These are phyloP conservation scores for Endocarpon pusillum DNA, from an alignment of 495 filamentous ascomycete genomes.

Conservation along the genomic window DNA sequence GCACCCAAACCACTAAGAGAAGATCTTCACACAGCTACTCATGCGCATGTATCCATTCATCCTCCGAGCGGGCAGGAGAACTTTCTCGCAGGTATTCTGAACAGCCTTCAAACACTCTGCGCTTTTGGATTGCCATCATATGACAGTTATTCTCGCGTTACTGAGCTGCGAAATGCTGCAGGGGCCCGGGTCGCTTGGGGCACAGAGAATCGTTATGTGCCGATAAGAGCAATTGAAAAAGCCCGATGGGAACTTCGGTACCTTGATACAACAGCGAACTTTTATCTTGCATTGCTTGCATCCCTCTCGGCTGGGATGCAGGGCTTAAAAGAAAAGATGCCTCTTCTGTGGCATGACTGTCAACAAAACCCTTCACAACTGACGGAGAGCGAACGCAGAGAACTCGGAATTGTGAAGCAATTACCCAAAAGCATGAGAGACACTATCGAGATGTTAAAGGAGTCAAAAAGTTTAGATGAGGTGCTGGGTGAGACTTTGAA, in stretches of 20 bases:
- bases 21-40: slow-evolving; percentile 35
- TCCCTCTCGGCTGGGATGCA: slow-evolving; percentile 42
- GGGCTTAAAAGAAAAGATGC: slow-evolving; percentile 18
- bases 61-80: slow-evolving; percentile 20
- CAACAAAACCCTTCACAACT: too few species aligned
- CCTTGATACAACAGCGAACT: slow-evolving; percentile 53
- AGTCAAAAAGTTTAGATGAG: too few species aligned
- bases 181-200: slow-evolving; percentile 57
- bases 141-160: slow-evolving; percentile 39
- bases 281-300: slow-evolving; percentile 44
- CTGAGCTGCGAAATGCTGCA: slow-evolving; percentile 47
- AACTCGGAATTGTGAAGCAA: too few species aligned
- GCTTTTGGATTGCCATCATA: slow-evolving; percentile 43
- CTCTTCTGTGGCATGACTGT: slow-evolving; percentile 5
- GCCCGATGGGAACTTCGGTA: slow-evolving; percentile 56
- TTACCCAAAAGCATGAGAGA: too few species aligned
- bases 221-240: slow-evolving; percentile 36
- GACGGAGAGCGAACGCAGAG: too few species aligned
- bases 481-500: too few species aligned
- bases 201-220: slow-evolving; percentile 47
- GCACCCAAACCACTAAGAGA: slow-evolving; percentile 50
- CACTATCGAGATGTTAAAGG: too few species aligned
- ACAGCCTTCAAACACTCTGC: slow-evolving; percentile 37
- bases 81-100: slow-evolving; percentile 50
- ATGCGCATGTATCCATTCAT: slow-evolving; percentile 46